These are phyloP conservation scores for Penicillium brasilianum DNA, from an alignment of 2,329 filamentous ascomycete species.

Conservation along the genomic window DNA sequence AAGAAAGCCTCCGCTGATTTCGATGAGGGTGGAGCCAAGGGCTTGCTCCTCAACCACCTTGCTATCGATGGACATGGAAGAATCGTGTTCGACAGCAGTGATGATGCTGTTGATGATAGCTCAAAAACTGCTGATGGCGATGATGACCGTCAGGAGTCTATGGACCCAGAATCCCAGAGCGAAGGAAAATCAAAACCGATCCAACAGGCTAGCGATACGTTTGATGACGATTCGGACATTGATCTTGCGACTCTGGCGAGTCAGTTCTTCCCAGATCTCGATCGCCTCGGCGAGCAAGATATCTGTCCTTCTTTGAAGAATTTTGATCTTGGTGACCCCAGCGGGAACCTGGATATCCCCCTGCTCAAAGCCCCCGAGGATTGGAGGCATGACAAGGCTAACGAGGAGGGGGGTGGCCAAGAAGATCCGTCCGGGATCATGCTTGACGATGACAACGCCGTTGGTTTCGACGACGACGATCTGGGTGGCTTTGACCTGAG, in stretches of 20 bases:
- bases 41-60: slow-evolving; percentile 91
- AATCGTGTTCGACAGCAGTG: slow-evolving; percentile 98
- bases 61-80: slow-evolving; percentile 89
- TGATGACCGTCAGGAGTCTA: slow-evolving; percentile 47
- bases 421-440: slow-evolving; percentile 79
- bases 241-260: slow-evolving; percentile 75
- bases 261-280: slow-evolving; percentile 85
- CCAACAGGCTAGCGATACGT: slow-evolving; percentile 41
- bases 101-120: slow-evolving; percentile 69
- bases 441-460: slow-evolving; percentile 82
- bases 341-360: slow-evolving; percentile 84
- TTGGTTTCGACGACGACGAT: slow-evolving; percentile 82
- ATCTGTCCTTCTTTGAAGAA: slow-evolving; percentile 94
- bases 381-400: slow-evolving; percentile 72
- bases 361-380: slow-evolving; percentile 90
- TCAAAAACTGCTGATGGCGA: slow-evolving; percentile 45
- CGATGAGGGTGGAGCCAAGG: slow-evolving; percentile 96
- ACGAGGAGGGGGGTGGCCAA: slow-evolving; percentile 57
- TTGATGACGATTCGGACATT: slow-evolving; percentile 69
- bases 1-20: slow-evolving; percentile 99
- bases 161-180: slow-evolving; percentile 54
- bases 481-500: slow-evolving; percentile 73
- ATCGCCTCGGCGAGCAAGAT: slow-evolving; percentile 79
- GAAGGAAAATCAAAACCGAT: slow-evolving; percentile 46
- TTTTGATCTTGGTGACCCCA: slow-evolving; percentile 87